Evolutionary conservation across 345 rosid genomes (phyloP), one percentile per base, ranked within the genome.

Genomic region (Reutealis trisperma): DNA sequence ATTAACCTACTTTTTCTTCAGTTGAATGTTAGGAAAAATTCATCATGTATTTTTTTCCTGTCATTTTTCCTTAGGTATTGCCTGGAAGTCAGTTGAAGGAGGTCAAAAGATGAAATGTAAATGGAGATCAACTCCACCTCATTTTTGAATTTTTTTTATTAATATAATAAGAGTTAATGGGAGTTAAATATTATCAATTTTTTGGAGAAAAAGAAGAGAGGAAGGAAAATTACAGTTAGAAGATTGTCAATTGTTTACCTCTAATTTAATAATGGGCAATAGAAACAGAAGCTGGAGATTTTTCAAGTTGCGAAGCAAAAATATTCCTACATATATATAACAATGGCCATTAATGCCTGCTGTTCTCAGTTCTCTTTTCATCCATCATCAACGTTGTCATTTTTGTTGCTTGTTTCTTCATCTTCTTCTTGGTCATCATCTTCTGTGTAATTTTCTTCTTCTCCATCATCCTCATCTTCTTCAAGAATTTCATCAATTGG

Each of bases 401-500:
- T n/a, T 44, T 14, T 7, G 49, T 27, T 34, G 64, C 27, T 60
- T 25, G 82, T 22, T 24, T 81, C 81, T 55, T 58, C 83, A 52
- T 34, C 77, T 52, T 65, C 81, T 14, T n/a, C n/a, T n/a, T n/a
- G n/a, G n/a, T n/a, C n/a, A n/a, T n/a, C n/a, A n/a, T n/a, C n/a
- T n/a, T 80, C 82, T 44, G 34, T 16, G 6, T 32, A 54, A 3
- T 63, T 67, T 21, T 75, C 85, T 25, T 75, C 75, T 1, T 80
- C 83, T 0, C 70, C 75, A 0, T 70, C 78, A 1, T 69, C 79
- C 2, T 78, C 89, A 1, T 77, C 78, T n/a, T 83, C 87, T 24
- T 83, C 88, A 12, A 60, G 76, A 58, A 76, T 83, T 34, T 84
- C 90, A 0, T 91, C 93, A 4, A 80, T 77, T 1, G 91, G 87